phyloP scores from a whole-genome alignment of 1,284 basidiomycete genomes.

The Pyrrhoderma noxium region DNA sequence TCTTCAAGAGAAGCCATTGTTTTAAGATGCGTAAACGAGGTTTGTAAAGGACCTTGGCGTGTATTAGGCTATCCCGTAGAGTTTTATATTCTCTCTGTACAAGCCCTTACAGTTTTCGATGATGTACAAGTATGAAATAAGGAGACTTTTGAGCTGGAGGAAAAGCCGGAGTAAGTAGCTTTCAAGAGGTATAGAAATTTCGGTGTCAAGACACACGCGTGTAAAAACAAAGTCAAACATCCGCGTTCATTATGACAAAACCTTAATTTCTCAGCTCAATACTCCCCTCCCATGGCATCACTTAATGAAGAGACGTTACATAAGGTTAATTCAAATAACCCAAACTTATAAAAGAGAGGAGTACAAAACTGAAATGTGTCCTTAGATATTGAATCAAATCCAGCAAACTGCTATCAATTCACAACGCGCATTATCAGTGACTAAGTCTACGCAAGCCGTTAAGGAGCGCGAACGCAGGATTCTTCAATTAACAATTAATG shows the following conservation, averaged over 20 bases:
- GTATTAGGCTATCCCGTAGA: too few relatives aligned
- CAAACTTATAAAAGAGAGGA: background rate
- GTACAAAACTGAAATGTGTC: constrained; percentile 17
- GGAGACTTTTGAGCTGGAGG: too few relatives aligned
- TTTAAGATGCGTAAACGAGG: background rate
- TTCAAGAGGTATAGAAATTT: constrained; percentile 2
- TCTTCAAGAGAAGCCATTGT: constrained; percentile 77
- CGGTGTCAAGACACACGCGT: background rate
- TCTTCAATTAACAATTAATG: constrained; percentile 78
- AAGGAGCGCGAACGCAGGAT: constrained; percentile 86
- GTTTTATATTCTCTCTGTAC: too few relatives aligned
- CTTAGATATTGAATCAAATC: constrained; percentile 83
- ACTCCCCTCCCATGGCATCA: constrained; percentile 57
- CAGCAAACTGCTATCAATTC: constrained; percentile 80
- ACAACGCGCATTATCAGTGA: constrained; percentile 65
- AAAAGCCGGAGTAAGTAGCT: too few relatives aligned
- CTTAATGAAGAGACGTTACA: constrained; percentile 82
- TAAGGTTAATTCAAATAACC: constrained; percentile 49
- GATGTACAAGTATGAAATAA: too few relatives aligned
- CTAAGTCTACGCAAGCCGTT: constrained; percentile 62
- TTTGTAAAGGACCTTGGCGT: background rate
- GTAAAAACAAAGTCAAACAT: too few relatives aligned
- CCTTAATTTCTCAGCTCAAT: too few relatives aligned
- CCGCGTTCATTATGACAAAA: too few relatives aligned
- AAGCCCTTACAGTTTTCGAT: too few relatives aligned